These are phyloP conservation scores for Xerocomellus chrysenteron DNA, from an alignment of 768 basidiomycete genomes.

Conservation along the genomic window DNA sequence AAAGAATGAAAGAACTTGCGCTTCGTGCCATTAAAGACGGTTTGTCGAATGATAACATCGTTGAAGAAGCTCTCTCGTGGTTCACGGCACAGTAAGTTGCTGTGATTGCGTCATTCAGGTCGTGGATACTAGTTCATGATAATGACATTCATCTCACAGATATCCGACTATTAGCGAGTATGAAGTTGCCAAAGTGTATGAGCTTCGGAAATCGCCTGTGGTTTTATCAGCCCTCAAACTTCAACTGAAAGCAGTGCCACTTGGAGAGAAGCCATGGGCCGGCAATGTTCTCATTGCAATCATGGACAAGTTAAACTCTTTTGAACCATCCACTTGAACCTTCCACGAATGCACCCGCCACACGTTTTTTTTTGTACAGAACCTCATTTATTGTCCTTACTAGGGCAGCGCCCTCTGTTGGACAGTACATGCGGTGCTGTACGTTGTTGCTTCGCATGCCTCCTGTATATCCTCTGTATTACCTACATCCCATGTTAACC, in stretches of 20 bases:
- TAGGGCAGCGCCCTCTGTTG: too few relatives aligned
- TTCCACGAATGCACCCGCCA: neutral
- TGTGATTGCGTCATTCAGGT: neutral
- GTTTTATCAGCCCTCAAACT: conserved; percentile 21
- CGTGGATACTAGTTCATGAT: neutral
- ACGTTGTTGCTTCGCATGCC: neutral
- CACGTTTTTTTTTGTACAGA: too few relatives aligned
- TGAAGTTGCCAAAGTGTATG: conserved; percentile 20
- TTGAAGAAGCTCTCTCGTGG: conserved; percentile 31
- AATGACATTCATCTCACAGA: conserved; percentile 5
- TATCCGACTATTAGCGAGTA: conserved; percentile 12
- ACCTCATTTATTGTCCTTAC: too few relatives aligned
- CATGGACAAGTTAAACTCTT: conserved; percentile 21
- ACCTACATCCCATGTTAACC: conserved; percentile 23
- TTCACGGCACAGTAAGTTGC: conserved; percentile 32
- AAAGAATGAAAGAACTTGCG: conserved; percentile 27
- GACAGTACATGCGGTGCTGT: neutral
- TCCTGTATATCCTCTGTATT: neutral
- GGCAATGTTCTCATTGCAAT: conserved; percentile 19
- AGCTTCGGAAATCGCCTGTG: conserved; percentile 22
- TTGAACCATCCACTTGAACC: conserved; percentile 2
- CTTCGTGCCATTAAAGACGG: conserved; percentile 22
- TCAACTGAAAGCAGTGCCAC: conserved; percentile 22
- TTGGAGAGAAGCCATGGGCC: conserved; percentile 30
- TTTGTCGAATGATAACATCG: conserved; percentile 24